Conservation (phyloP, 2,329 filamentous ascomycete genomes). For the Coniochaeta hoffmannii region DNA sequence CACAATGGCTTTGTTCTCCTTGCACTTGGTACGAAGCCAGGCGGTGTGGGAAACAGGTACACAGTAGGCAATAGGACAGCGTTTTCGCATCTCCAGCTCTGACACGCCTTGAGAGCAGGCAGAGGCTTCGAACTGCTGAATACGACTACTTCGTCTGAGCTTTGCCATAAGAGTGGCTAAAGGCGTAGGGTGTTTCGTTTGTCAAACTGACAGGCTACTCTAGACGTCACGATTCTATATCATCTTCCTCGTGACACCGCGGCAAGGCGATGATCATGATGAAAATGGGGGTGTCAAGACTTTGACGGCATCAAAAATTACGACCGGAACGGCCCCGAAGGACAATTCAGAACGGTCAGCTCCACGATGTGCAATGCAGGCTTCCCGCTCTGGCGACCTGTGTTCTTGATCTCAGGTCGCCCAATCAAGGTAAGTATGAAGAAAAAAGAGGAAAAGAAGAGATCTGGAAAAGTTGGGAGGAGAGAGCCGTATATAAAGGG, state of each 20-base stretch:
- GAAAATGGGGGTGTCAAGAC: neutral
- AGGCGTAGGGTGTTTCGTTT: too few relatives aligned
- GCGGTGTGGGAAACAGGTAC: too few relatives aligned
- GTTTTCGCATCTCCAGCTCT: too few relatives aligned
- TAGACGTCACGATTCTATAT: neutral
- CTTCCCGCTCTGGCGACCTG: neutral
- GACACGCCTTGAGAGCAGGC: too few relatives aligned
- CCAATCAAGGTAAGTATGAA: conserved; percentile 5
- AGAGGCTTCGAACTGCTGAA: too few relatives aligned
- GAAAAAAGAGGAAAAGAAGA: conserved; percentile 4
- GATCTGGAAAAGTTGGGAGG: neutral
- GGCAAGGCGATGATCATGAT: neutral
- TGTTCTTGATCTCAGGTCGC: neutral
- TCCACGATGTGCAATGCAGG: conserved; percentile 3
- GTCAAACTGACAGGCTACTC: neutral
- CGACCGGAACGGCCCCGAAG: conserved; percentile 2
- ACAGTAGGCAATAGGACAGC: too few relatives aligned
- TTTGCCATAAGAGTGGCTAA: too few relatives aligned
- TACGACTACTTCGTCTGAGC: too few relatives aligned
- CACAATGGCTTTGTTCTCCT: too few relatives aligned
- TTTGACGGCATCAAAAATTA: conserved; percentile 3
- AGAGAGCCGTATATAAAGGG: neutral
- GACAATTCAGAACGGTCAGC: conserved; percentile 2
- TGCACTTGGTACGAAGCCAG: too few relatives aligned
- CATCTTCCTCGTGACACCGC: neutral